These are phyloP conservation scores for Skeletonema tropicum DNA, from an alignment of 108 stramenopile species.

Conservation along the genomic window DNA sequence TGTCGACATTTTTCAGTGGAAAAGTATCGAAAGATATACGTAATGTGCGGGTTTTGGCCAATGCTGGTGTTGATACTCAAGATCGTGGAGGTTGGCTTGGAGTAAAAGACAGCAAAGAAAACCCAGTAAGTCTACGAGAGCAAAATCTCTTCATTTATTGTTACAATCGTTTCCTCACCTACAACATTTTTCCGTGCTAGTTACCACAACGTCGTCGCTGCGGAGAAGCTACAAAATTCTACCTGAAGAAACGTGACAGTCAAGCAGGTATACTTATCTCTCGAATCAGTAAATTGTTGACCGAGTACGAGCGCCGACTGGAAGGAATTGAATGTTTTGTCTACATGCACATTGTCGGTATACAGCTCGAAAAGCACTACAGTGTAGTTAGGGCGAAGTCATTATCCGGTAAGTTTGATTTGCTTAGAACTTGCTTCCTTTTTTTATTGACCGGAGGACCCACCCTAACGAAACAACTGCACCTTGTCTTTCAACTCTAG, in stretches of 20 bases:
- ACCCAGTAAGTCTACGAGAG: constrained; percentile 7
- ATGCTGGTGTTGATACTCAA: constrained; percentile 50
- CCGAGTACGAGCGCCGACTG: constrained; percentile 70
- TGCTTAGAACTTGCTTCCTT: background rate
- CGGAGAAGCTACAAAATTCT: constrained; percentile 37
- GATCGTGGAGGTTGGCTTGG: constrained; percentile 63
- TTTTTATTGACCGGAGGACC: background rate
- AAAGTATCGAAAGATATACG: constrained; percentile 17
- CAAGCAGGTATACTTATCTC: constrained; percentile 49
- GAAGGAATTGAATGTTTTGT: constrained; percentile 84
- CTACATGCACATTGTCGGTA: constrained; percentile 88
- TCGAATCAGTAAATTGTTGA: constrained; percentile 54
- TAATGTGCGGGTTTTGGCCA: constrained; percentile 30
- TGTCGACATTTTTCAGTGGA: constrained; percentile 56
- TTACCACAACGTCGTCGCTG: constrained; percentile 28
- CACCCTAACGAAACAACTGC: background rate
- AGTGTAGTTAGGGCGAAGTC: constrained; percentile 67
- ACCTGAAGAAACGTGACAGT: constrained; percentile 46
- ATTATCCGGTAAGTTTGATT: constrained; percentile 52
- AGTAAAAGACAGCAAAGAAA: constrained; percentile 11
- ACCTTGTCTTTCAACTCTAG: background rate
- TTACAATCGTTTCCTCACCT: background rate
- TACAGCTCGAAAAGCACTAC: constrained; percentile 82
- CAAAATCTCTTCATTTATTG: background rate
- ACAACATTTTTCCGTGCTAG: background rate